These are phyloP conservation scores for Manihot esculenta DNA, from an alignment of 441 rosid species.

Conservation along the genomic window DNA sequence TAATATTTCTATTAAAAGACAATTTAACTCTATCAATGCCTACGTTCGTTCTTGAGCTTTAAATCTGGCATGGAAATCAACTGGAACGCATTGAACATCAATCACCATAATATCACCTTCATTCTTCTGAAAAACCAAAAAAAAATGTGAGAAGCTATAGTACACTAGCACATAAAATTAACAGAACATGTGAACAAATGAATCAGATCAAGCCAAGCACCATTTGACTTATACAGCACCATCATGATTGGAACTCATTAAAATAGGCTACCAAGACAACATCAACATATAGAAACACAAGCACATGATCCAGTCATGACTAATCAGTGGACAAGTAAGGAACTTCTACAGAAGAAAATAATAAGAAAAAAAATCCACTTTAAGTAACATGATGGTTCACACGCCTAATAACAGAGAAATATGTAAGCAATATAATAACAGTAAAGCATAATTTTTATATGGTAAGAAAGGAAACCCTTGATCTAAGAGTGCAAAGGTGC, in stretches of 20 bases:
- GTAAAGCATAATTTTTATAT: background rate
- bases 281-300: background rate
- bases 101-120: slow-evolving; percentile 78
- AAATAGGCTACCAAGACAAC: background rate
- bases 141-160: slow-evolving; percentile 21
- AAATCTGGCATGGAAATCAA: slow-evolving; percentile 86
- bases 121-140: slow-evolving; percentile 41
- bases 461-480: background rate
- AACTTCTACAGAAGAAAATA: background rate
- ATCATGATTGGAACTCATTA: background rate
- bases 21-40: slow-evolving; percentile 42
- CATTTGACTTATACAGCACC: background rate
- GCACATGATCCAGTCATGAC: background rate
- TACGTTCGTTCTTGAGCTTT: slow-evolving; percentile 92
- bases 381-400: background rate
- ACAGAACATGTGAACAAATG: background rate
- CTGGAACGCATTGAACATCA: slow-evolving; percentile 75
- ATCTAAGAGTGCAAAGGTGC: background rate
- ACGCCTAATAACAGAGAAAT: background rate
- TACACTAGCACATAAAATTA: background rate
- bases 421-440: background rate
- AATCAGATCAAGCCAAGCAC: slow-evolving; percentile 4
- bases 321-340: background rate
- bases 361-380: background rate
- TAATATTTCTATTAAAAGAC: slow-evolving; percentile 10